phyloP scores from a whole-genome alignment of 2,329 filamentous ascomycete species.

The Talaromyces sp. region DNA sequence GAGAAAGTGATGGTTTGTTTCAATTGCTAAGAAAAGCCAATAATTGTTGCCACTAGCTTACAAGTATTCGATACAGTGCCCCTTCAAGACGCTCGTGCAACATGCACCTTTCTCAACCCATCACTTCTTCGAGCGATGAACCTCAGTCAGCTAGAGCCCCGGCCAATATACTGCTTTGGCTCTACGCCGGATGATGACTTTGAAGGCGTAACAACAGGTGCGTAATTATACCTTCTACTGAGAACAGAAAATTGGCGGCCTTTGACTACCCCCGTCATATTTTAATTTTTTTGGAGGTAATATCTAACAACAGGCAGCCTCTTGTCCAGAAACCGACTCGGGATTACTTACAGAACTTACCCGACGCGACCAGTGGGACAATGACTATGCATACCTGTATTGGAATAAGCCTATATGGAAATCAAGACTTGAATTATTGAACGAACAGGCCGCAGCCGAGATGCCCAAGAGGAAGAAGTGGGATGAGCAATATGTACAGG shows the following conservation, averaged over 20 bases:
- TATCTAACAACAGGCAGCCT: background rate
- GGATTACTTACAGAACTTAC: background rate
- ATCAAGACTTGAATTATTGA: background rate
- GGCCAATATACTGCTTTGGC: background rate
- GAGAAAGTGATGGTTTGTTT: background rate
- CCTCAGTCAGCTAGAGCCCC: background rate
- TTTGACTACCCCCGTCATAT: background rate
- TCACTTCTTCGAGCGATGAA: constrained; percentile 7
- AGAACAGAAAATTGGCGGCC: background rate
- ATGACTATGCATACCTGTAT: constrained; percentile 2
- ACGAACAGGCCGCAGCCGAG: constrained; percentile 1
- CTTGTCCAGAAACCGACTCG: background rate
- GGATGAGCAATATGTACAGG: background rate
- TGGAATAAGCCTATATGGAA: background rate
- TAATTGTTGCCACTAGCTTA: background rate
- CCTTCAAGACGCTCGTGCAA: background rate
- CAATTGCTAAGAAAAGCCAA: background rate
- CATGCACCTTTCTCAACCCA: constrained; percentile 7
- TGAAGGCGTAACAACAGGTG: background rate
- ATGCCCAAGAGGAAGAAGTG: constrained; percentile 3
- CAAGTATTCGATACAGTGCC: background rate
- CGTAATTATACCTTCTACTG: background rate
- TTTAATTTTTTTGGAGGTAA: background rate
- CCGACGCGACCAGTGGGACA: constrained; percentile 6
- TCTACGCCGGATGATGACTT: background rate